Evolutionary conservation across 768 basidiomycete species (phyloP), one percentile per base, ranked within the genome.

Genomic region (Boletus sp.): DNA sequence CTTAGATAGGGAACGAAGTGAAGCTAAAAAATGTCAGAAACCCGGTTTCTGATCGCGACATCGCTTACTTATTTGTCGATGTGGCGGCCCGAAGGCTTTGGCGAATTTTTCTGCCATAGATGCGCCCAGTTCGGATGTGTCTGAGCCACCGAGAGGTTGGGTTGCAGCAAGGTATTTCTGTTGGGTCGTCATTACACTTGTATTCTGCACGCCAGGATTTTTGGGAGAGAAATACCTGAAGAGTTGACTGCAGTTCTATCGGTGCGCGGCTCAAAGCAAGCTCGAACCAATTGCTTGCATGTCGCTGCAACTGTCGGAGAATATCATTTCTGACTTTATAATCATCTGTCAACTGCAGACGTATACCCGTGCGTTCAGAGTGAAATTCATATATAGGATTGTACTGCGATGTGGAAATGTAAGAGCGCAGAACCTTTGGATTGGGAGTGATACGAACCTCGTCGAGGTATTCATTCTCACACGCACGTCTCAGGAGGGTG

Each of bases 131-230:
- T 98, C 96, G 8, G 91, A 84, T 29, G 85, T 79, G 48, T 88
- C 88, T 4, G 85, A 75, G n/a, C 85, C 78, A 11, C 85, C 78
- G 6, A 83, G 72, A 0, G 86, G 82, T 61, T 87, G 83, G 60
- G 86, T 87, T 27, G 86, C 77, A 44, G 88, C 80, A 25, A 98
- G 80, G 69, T 99, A 98, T 83, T 89, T 90, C 92, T 97, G 65
- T 38, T 29, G 29, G 30, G n/a, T 21, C 30, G 25, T 49, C 25
- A 30, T 52, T 51, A 57, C 27, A 50, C 37, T 10, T 42, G 27
- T 40, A 33, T 23, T 27, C 8, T 48, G 10, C n/a, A 38, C 0
- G 11, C 25, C 29, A 33, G 30, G n/a, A 34, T 34, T 30, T 46
- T 13, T 15, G 5, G n/a, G 30, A 25, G 13, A 29, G 45, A 27